Evolutionary conservation across 192 early-diverging fungal species (phyloP).

Genomic region (Cetraspora pellucida): DNA sequence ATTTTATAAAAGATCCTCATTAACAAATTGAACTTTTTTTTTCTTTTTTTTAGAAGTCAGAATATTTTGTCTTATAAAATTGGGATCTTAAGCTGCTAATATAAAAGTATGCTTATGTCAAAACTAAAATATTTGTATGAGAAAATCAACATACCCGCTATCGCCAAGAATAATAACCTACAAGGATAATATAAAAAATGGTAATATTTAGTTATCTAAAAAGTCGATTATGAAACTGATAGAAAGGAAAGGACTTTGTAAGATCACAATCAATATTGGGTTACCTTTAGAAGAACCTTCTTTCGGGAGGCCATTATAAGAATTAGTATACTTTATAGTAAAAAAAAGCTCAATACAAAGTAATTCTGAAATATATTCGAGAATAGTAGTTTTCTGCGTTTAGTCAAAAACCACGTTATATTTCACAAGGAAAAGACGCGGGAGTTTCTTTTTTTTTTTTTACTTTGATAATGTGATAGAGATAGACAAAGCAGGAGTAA

Average conservation of each 20-base stretch:
- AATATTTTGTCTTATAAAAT: not conserved
- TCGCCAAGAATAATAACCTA: conserved; percentile 86
- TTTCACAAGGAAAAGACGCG: too few species aligned
- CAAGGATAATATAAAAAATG: not conserved
- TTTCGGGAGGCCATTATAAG: conserved; percentile 48
- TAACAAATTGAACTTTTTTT: too few species aligned
- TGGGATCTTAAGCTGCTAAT: not conserved
- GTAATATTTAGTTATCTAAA: not conserved
- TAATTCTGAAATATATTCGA: not conserved
- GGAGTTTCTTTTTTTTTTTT: not conserved
- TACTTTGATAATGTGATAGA: not conserved
- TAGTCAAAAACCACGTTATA: too few species aligned
- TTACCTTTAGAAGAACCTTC: conserved; percentile 62
- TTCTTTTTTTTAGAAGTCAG: too few species aligned
- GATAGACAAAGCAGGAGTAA: not conserved
- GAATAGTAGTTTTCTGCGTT: too few species aligned
- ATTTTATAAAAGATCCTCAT: too few species aligned
- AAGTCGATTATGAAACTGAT: not conserved
- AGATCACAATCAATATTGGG: not conserved
- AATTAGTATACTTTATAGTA: not conserved
- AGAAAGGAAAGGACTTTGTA: not conserved
- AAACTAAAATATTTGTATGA: not conserved
- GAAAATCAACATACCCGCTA: conserved; percentile 65
- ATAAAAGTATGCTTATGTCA: not conserved
- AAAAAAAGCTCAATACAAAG: not conserved